A percentile compares a stretch with the other conserved stretches of the same genome.
Evolutionary conservation across 2,329 filamentous ascomycete species (phyloP).

Genomic region (Arthrobotrys entomopaga): DNA sequence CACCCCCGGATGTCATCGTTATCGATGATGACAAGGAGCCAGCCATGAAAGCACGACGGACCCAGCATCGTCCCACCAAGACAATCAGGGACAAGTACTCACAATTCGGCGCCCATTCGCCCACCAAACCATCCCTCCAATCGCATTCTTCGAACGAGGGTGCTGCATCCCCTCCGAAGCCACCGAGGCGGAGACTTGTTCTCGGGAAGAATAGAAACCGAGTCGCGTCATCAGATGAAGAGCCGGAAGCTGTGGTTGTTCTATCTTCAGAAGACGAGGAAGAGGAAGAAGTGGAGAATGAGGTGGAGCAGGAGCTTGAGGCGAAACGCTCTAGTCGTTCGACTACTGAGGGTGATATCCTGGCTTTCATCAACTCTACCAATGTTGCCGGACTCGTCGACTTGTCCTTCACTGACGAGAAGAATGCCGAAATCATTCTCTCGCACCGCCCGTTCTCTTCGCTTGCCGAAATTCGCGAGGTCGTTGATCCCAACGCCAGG

Average conservation of each 20-base stretch:
- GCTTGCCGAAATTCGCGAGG: constrained; percentile 72
- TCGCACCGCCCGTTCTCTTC: constrained; percentile 77
- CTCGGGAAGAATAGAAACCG: constrained; percentile 60
- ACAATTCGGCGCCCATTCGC: constrained; percentile 47
- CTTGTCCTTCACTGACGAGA: constrained; percentile 78
- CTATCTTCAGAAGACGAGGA: constrained; percentile 63
- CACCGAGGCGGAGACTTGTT: constrained; percentile 62
- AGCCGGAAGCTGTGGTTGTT: constrained; percentile 62
- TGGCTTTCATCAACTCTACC: constrained; percentile 86
- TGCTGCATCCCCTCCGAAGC: constrained; percentile 61
- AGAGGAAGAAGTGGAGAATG: constrained; percentile 57
- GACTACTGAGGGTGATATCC: constrained; percentile 68
- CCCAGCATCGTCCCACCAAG: constrained; percentile 40
- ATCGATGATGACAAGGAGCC: constrained; percentile 59
- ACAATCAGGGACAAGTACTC: constrained; percentile 55
- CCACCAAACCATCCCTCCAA: constrained; percentile 39
- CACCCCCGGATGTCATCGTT: constrained; percentile 56
- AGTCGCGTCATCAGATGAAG: constrained; percentile 56
- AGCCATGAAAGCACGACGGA: constrained; percentile 25
- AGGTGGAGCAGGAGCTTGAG: constrained; percentile 62
- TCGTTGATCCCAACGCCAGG: constrained; percentile 68
- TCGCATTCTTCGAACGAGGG: constrained; percentile 56
- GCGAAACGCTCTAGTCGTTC: constrained; percentile 3
- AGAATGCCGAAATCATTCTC: constrained; percentile 75
- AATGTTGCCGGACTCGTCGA: constrained; percentile 80